Base-by-base conservation (phyloP, 1,139 yeast species). In the Yamadazyma pseudoaaseri region DNA sequence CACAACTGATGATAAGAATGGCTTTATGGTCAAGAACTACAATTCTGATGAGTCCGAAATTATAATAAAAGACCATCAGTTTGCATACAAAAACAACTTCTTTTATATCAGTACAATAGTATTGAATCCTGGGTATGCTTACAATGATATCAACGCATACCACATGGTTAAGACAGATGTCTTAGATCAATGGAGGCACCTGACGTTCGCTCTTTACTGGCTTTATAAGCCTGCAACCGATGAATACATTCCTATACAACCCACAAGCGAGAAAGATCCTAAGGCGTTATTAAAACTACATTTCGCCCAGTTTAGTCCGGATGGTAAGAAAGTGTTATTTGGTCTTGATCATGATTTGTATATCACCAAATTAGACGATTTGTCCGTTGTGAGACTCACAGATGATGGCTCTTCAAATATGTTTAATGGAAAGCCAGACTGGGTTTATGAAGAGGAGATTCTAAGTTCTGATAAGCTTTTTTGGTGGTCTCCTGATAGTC, bases 361-460 rank as follows among this genome's bases (percentile, higher is more conserved):
- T 43, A 36, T 85, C 11, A 67, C 73, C 35, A 51, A 67, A 24
- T 47, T 72, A 0, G 35, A 39, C 1, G 41, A 54, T 3, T 47
- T 46, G 8, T 38, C 47, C 8, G 47, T 62, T 4, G 48, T 41
- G 0, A 72, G 66, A 48, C 60, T 92, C 9, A 87, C 97, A 0
- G 39, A 50, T 2, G 89, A 79, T 48, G 97, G 97, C 0, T 73
- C 83, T 4, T 56, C 56, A 1, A 60, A 73, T 29, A 65, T 86
- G n/a, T 76, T 80, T 48, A 87, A 92, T 52, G 99, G 96, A 0
- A 82, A 79, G 42, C 84, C 97, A 0, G 98, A 92, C 51, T 92
- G 98, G 98, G 86, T 92, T 1, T 92, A 92, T 52, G 98, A 92
- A 55, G 98, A 94, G 50, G 98, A 94, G 51, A 89, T 92, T 1